phyloP scores from a whole-genome alignment of 345 rosid genomes.

The Ceriops decandra region DNA sequence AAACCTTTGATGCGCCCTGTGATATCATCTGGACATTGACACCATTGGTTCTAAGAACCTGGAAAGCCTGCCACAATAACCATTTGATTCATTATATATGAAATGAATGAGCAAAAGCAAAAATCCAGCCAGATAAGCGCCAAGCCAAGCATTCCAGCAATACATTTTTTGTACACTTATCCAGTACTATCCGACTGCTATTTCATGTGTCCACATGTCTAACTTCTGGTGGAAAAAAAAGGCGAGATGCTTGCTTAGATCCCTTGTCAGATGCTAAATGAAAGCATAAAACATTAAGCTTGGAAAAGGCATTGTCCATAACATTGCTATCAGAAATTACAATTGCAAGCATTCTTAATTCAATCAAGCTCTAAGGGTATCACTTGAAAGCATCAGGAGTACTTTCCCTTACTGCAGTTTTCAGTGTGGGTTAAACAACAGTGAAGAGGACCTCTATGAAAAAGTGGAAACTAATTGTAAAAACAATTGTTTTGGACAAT shows the following conservation, averaged over 20 bases:
- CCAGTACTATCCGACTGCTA: background rate
- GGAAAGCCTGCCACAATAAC: conserved; percentile 55
- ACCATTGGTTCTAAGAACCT: conserved; percentile 73
- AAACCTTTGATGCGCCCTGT: conserved; percentile 99
- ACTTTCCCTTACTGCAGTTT: too few relatives aligned
- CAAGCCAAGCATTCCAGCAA: background rate
- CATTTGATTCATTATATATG: background rate
- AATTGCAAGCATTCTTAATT: background rate
- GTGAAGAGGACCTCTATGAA: too few relatives aligned
- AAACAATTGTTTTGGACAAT: background rate
- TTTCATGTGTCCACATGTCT: background rate
- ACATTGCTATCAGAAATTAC: background rate
- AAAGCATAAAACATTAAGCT: background rate
- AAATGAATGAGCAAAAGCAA: background rate
- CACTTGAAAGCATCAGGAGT: too few relatives aligned
- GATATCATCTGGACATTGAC: conserved; percentile 99
- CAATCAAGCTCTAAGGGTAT: too few relatives aligned
- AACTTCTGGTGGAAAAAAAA: background rate
- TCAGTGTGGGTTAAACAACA: too few relatives aligned
- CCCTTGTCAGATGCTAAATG: background rate
- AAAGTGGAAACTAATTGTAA: too few relatives aligned
- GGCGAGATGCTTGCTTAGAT: too few relatives aligned
- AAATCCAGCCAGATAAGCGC: background rate
- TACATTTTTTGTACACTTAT: background rate
- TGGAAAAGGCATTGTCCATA: background rate